Conservation (phyloP, 2,329 filamentous ascomycete species). For the Paraphoma sp. region DNA sequence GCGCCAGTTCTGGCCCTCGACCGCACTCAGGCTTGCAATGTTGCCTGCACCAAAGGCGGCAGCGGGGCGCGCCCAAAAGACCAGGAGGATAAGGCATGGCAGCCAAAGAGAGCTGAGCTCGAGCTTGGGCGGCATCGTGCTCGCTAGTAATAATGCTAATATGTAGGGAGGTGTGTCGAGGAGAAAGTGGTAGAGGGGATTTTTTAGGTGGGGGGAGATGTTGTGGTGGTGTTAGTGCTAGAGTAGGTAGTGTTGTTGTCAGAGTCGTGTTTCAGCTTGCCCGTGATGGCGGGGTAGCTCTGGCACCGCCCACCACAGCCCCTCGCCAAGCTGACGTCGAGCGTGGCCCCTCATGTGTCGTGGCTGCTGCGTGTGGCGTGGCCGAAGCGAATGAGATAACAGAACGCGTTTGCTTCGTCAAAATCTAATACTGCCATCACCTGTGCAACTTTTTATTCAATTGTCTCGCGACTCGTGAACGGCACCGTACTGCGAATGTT, state of each 20-base stretch:
- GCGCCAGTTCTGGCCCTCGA: constrained; percentile 80
- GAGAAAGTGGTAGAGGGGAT: background rate
- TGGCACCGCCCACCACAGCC: background rate
- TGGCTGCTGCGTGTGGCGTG: background rate
- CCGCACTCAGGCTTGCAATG: constrained; percentile 79
- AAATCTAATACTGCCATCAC: background rate
- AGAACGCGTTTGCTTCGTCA: background rate
- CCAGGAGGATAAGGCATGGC: constrained; percentile 55
- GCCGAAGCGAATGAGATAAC: background rate
- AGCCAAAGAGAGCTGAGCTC: constrained; percentile 45
- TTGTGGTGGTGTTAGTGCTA: constrained; percentile 1
- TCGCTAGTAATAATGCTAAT: background rate
- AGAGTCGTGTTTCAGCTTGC: constrained; percentile 12
- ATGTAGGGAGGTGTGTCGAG: background rate
- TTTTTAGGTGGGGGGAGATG: background rate
- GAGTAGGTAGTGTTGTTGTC: constrained; percentile 3
- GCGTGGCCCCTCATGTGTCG: background rate
- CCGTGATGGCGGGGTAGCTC: background rate
- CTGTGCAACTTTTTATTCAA: too few species aligned
- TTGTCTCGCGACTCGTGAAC: too few species aligned
- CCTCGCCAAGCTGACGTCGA: background rate
- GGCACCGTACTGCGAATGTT: too few species aligned
- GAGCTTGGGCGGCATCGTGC: constrained; percentile 36
- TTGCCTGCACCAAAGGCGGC: constrained; percentile 88
- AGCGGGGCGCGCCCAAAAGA: constrained; percentile 73